Evolutionary conservation across 352 stramenopile species (phyloP), one percentile per base, ranked within the genome.

Genomic region (Globisporangium radiosum): DNA sequence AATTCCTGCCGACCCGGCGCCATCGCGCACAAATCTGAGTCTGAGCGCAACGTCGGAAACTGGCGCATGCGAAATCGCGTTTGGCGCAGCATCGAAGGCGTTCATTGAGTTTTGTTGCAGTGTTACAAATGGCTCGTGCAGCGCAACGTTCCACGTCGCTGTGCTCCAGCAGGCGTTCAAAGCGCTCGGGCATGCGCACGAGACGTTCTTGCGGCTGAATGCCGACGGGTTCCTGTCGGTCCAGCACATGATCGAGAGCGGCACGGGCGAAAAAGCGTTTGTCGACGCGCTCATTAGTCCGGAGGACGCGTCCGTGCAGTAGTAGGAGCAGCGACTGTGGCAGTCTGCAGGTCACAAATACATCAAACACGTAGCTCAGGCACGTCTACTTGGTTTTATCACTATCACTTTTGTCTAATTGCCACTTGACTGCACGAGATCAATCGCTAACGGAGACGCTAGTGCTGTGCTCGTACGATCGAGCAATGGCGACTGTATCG

Each of bases 191-290:
- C 63, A 90, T 67, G 89, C 85, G 5, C 81, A 89, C 44, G 85
- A 94, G 61, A 88, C 85, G 11, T 94, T 90, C 50, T 63, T 94
- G 53, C 78, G 85, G 11, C 85, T 94, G 76, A 94, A 92, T 52
- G 68, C 71, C 11, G 69, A 90, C 47, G 85, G 85, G 0, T 92
- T 92, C 54, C 59, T 92, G 47, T 94, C 85, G 0, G 75, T 94
- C 54, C 85, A 94, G 69, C 82, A 92, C 67, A 90, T 92, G 82
- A 69, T 88, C 44, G 73, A 88, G 54, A 81, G 70, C 37, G 76
- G 77, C 9, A 78, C 76, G 19, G 82, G 82, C 48, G 76, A 92
- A 17, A 89, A 87, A 52, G 82, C 81, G 9, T 94, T 94, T 54
- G 74, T 92, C 7, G 85, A 94, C 52, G 83, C 77, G 15, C 64